Base-by-base conservation (phyloP, 164 flowering plant species). In the Macadamia integrifolia region DNA sequence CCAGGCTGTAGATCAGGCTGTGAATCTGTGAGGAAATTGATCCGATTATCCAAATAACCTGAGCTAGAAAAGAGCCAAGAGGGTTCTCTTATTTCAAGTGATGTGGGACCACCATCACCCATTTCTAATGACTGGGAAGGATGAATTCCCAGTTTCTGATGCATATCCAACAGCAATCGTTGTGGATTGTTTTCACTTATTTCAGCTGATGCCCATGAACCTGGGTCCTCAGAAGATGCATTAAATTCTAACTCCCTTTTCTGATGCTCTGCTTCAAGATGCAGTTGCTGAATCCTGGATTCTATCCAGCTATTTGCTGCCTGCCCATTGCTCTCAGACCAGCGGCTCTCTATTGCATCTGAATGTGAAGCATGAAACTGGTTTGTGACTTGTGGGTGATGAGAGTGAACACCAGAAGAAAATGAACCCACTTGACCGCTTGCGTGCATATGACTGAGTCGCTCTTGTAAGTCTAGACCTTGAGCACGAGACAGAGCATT, bases 201-300 rank as follows among this genome's bases (percentile, higher is more conserved):
- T 43, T 80, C 77, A 18, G 78, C 77, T 17, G 87, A 78, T 75
- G 77, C 79, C 94, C 94, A 89, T n/a, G 78, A 78, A 70, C 70
- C 77, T 10, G 76, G 71, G 68, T 87, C 87, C 70, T 75, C 87
- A 48, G 79, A 70, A 62, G 69, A 15, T 66, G 76, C 70, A 60
- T 73, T 61, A n/a, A 35, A 50, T 58, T 58, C 78, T 4, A 48
- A 58, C 15, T 78, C 75, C 70, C 80, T 84, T 70, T 66, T 82
- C 68, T 77, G 80, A 63, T 71, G 74, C 71, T 84, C 87, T 73
- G 82, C 72, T 61, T 78, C 78, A 56, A 85, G 71, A 57, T 82
- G 87, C 75, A 76, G 58, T 58, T 77, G 86, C 49, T 66, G 76
- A 62, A 73, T 62, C 50, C 59, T 72, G 61, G 77, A 43, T 56